These are phyloP conservation scores for Hortaea werneckii DNA, from an alignment of 2,329 filamentous ascomycete species.

Conservation along the genomic window DNA sequence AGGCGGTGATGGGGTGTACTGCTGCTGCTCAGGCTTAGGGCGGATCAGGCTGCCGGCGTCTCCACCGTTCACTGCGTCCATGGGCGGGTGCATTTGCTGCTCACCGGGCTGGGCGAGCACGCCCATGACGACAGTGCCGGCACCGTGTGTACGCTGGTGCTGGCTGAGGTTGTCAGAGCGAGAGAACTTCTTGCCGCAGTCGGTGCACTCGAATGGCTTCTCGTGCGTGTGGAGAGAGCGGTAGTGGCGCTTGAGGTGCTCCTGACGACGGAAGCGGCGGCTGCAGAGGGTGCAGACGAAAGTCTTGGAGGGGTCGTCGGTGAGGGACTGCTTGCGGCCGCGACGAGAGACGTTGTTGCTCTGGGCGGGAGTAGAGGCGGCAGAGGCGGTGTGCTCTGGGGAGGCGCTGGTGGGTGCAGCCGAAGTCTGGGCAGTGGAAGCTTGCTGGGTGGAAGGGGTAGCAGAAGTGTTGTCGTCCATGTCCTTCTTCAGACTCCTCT, in stretches of 20 bases:
- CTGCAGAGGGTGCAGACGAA: constrained; percentile 96
- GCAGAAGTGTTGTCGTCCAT: constrained; percentile 35
- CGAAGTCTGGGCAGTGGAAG: constrained; percentile 33
- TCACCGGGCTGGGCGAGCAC: constrained; percentile 43
- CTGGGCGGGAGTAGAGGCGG: constrained; percentile 20
- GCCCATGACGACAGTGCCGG: constrained; percentile 82
- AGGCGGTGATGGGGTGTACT: constrained; percentile 12
- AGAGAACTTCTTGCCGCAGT: constrained; percentile 99
- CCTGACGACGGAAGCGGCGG: constrained; percentile 92
- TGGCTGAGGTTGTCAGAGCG: constrained; percentile 95
- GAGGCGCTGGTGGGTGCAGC: constrained; percentile 25
- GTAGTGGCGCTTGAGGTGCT: constrained; percentile 98
- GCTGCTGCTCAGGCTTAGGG: constrained; percentile 24
- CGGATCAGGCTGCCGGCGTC: constrained; percentile 25
- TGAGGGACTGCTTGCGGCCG: constrained; percentile 95
- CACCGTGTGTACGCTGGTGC: constrained; percentile 87
- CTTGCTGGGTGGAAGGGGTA: constrained; percentile 30
- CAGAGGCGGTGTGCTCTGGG: constrained; percentile 18
- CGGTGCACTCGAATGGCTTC: constrained; percentile 94
- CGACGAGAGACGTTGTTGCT: constrained; percentile 65
- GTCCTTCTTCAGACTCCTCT: constrained; percentile 21
- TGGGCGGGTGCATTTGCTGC: constrained; percentile 21
- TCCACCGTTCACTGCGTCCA: constrained; percentile 25
- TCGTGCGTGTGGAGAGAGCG: constrained; percentile 96
- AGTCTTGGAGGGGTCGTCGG: constrained; percentile 95